phyloP scores from a whole-genome alignment of 1,284 basidiomycete genomes.

The Sanghuangporus baumii region DNA sequence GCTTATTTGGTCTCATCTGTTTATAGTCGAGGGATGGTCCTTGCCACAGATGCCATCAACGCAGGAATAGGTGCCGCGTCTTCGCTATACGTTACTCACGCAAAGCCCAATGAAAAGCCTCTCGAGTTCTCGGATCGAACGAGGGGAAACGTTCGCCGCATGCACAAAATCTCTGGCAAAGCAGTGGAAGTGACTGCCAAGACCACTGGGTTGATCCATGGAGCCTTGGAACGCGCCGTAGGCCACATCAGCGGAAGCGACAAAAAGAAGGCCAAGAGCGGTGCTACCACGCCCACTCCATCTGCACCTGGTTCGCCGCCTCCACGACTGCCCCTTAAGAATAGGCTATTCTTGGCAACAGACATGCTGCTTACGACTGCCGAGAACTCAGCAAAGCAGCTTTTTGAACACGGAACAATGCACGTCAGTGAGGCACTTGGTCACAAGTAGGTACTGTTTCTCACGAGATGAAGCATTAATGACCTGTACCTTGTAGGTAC shows the following conservation, averaged over 20 bases:
- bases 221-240: slow-evolving; percentile 46
- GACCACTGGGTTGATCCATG: slow-evolving; percentile 59
- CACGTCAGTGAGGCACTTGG: slow-evolving; percentile 12
- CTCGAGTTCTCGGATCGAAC: slow-evolving; percentile 60
- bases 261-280: slow-evolving; percentile 20
- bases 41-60: slow-evolving; percentile 58
- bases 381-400: slow-evolving; percentile 55
- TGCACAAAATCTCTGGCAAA: slow-evolving; percentile 60
- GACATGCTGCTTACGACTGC: slow-evolving; percentile 71
- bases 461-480: neutral
- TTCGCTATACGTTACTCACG: slow-evolving; percentile 55
- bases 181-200: slow-evolving; percentile 62
- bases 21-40: slow-evolving; percentile 60
- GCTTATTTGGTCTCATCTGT: neutral
- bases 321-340: slow-evolving; percentile 25
- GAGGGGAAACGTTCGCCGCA: slow-evolving; percentile 48
- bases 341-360: slow-evolving; percentile 32
- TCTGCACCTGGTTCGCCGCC: slow-evolving; percentile 22
- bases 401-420: slow-evolving; percentile 39
- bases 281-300: slow-evolving; percentile 17
- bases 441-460: slow-evolving; percentile 7
- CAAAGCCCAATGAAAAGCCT: slow-evolving; percentile 44
- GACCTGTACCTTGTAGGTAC: slow-evolving; percentile 25
- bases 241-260: slow-evolving; percentile 17
- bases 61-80: slow-evolving; percentile 60